A percentile compares a stretch with the other conserved stretches of the same genome.
Conservation (phyloP, 1,139 yeast genomes). For the Hansenula sp. region DNA sequence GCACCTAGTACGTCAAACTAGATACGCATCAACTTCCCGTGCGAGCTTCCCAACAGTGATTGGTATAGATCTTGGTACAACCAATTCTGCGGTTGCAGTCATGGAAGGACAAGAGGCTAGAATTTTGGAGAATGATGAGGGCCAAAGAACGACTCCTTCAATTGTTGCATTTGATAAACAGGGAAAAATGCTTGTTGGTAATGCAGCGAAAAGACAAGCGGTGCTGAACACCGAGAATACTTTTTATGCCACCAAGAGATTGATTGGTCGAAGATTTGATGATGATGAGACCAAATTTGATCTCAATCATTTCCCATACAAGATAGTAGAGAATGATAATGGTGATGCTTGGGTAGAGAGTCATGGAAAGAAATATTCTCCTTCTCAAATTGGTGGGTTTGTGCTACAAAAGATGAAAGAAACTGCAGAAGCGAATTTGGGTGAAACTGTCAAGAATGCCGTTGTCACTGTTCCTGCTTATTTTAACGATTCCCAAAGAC, state of each 20-base stretch:
- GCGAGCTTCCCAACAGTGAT: constrained; percentile 36
- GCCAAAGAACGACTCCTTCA: constrained; percentile 70
- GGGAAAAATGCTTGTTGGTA: constrained; percentile 49
- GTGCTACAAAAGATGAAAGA: constrained; percentile 51
- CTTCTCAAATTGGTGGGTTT: constrained; percentile 53
- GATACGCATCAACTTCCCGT: not conserved
- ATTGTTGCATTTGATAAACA: constrained; percentile 53
- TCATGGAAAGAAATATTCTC: constrained; percentile 37
- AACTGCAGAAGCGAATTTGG: constrained; percentile 46
- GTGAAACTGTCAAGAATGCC: constrained; percentile 45
- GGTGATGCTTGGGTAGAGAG: constrained; percentile 55
- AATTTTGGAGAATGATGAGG: constrained; percentile 66
- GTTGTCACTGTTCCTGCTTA: constrained; percentile 82
- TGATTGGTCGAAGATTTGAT: constrained; percentile 61
- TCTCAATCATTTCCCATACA: constrained; percentile 48
- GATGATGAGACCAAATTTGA: constrained; percentile 68
- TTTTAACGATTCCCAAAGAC: constrained; percentile 74
- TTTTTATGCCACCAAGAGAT: constrained; percentile 68
- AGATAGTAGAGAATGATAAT: constrained; percentile 44
- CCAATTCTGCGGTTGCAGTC: constrained; percentile 77
- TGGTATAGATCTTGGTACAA: constrained; percentile 79
- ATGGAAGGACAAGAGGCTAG: constrained; percentile 40
- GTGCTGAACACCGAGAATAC: constrained; percentile 63
- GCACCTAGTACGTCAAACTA: not conserved
- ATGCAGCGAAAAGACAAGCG: constrained; percentile 65